These are phyloP conservation scores for Madurella fahalii DNA, from an alignment of 2,329 filamentous ascomycete species.

Conservation along the genomic window DNA sequence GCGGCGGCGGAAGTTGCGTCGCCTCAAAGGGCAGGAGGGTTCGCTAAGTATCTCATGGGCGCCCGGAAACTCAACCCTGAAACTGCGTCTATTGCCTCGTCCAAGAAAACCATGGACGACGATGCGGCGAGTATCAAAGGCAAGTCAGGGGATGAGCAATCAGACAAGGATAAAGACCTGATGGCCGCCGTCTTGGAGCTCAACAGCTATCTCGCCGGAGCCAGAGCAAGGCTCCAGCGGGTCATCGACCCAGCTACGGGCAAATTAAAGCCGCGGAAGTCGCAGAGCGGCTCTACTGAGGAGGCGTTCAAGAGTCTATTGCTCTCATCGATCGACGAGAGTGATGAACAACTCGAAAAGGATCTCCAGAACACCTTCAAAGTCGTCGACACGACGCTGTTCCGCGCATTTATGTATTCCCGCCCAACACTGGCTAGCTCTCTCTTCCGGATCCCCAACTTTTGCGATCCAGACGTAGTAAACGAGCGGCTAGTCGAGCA, in stretches of 20 bases:
- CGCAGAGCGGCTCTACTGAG: conserved; percentile 41
- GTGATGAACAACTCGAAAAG: conserved; percentile 60
- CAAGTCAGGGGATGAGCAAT: conserved; percentile 44
- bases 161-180: conserved; percentile 76
- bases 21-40: conserved; percentile 42
- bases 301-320: conserved; percentile 55
- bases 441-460: conserved; percentile 92
- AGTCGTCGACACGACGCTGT: conserved; percentile 88
- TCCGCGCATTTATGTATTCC: conserved; percentile 92
- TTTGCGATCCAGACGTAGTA: conserved; percentile 92
- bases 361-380: conserved; percentile 73
- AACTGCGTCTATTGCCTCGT: conserved; percentile 58
- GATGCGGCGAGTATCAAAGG: conserved; percentile 55
- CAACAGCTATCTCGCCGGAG: conserved; percentile 83
- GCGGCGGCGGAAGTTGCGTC: conserved; percentile 26
- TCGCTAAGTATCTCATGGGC: conserved; percentile 52
- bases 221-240: conserved; percentile 62
- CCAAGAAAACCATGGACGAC: conserved; percentile 51
- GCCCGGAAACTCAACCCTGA: conserved; percentile 47
- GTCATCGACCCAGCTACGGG: conserved; percentile 60
- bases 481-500: conserved; percentile 88
- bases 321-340: conserved; percentile 42
- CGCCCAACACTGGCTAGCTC: conserved; percentile 79
- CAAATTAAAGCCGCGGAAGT: conserved; percentile 52
- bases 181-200: conserved; percentile 76